Evolutionary conservation across 495 filamentous ascomycete genomes (phyloP).

Genomic region (Cladorrhinum samala): DNA sequence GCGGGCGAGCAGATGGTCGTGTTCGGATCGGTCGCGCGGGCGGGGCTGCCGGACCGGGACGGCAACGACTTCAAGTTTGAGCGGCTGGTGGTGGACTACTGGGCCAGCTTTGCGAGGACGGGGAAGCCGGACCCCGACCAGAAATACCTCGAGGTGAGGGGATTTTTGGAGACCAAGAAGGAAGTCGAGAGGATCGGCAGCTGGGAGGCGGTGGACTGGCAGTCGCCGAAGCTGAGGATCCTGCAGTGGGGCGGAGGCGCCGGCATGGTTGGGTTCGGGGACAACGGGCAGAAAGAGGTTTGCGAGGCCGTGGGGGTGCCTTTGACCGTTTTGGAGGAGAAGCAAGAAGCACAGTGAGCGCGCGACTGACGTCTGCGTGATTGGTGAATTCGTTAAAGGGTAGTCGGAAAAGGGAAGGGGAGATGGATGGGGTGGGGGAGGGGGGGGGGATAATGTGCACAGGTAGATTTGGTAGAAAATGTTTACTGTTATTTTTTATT

Average conservation of each 20-base stretch:
- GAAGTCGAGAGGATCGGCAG: conserved; percentile 14
- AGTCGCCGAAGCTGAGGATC: conserved; percentile 17
- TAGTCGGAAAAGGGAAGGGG: no score
- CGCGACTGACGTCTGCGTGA: no score
- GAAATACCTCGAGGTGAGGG: conserved; percentile 15
- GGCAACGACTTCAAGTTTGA: conserved; percentile 23
- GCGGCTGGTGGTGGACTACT: conserved; percentile 25
- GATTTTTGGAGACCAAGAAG: conserved; percentile 15
- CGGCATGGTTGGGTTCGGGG: conserved; percentile 15
- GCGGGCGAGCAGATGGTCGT: conserved; percentile 42
- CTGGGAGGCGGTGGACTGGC: conserved; percentile 19
- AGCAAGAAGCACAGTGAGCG: not conserved
- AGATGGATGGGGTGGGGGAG: no score
- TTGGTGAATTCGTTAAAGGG: no score
- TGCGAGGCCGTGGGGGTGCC: conserved; percentile 19
- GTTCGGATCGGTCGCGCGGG: conserved; percentile 29
- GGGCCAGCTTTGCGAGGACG: conserved; percentile 20
- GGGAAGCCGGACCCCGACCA: conserved; percentile 22
- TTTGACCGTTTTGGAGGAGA: conserved; percentile 19
- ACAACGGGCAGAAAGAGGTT: conserved; percentile 10
- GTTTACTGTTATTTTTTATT: no score
- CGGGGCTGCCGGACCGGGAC: conserved; percentile 21
- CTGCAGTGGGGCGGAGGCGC: conserved; percentile 27
- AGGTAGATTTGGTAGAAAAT: no score
- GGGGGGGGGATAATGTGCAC: no score